Conservation (phyloP, 2,329 filamentous ascomycete species). For the Pseudofabraea citricarpa region DNA sequence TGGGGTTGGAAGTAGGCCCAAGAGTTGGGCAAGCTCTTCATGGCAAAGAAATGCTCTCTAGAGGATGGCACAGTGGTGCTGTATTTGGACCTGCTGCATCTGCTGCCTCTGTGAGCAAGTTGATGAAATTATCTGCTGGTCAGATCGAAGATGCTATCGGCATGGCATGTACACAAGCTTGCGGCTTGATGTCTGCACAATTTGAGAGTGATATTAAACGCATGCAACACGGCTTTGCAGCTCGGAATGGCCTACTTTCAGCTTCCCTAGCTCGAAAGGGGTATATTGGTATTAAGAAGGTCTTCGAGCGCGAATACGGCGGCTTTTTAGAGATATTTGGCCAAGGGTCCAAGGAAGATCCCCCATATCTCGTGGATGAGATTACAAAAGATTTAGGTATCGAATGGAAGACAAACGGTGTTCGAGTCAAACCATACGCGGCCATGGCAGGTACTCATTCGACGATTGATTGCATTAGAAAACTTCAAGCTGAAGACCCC, state of each 20-base stretch:
- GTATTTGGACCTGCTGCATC: slow-evolving; percentile 15
- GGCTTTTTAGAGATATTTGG: slow-evolving; percentile 37
- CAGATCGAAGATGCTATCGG: slow-evolving; percentile 17
- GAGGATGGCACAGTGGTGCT: slow-evolving; percentile 24
- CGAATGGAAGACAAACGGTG: slow-evolving; percentile 29
- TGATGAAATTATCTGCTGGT: slow-evolving; percentile 9
- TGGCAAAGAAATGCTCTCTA: slow-evolving; percentile 32
- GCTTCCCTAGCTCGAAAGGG: slow-evolving; percentile 32
- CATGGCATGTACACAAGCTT: slow-evolving; percentile 18
- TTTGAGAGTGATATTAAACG: slow-evolving; percentile 39
- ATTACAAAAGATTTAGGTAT: slow-evolving; percentile 29
- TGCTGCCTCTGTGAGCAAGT: slow-evolving; percentile 13
- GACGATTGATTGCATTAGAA: slow-evolving; percentile 29
- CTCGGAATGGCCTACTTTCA: slow-evolving; percentile 36
- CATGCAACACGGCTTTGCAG: slow-evolving; percentile 41
- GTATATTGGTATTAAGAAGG: slow-evolving; percentile 37
- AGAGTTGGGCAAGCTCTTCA: slow-evolving; percentile 32
- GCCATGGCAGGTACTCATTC: slow-evolving; percentile 32
- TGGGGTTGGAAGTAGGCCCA: slow-evolving; percentile 36
- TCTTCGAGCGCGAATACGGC: slow-evolving; percentile 36
- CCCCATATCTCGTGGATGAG: slow-evolving; percentile 23
- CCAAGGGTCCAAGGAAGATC: slow-evolving; percentile 22
- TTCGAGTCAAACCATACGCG: slow-evolving; percentile 34
- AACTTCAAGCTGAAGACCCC: slow-evolving; percentile 27
- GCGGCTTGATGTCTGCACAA: slow-evolving; percentile 19